Evolutionary conservation across 225 moss, liverwort and hornwort genomes (phyloP).

Genomic region (Neckera pumila): DNA sequence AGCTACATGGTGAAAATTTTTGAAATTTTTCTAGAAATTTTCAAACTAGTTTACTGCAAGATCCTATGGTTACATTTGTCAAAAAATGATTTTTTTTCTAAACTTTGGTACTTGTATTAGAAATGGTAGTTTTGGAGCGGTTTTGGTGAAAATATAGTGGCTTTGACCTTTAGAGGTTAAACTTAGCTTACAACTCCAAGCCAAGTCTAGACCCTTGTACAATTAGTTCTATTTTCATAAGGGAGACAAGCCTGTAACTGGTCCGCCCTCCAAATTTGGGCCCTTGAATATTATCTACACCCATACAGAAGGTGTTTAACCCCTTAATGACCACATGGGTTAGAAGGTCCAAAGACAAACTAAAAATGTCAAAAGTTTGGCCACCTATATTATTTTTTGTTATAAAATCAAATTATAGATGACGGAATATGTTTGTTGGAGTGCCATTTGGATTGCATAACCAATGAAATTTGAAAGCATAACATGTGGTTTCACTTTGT

Average conservation of each 20-base stretch:
- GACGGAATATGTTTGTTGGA: background rate
- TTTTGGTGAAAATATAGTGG: too few relatives aligned
- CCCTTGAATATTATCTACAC: background rate
- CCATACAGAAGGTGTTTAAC: background rate
- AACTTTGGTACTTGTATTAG: too few relatives aligned
- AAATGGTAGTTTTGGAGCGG: too few relatives aligned
- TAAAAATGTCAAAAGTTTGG: background rate
- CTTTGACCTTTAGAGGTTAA: too few relatives aligned
- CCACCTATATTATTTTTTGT: background rate
- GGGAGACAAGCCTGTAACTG: rapidly evolving
- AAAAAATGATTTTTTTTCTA: too few relatives aligned
- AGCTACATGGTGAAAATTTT: too few relatives aligned
- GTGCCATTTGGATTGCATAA: background rate
- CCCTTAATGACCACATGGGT: rapidly evolving
- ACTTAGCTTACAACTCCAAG: too few relatives aligned
- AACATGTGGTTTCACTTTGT: background rate
- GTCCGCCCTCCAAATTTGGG: background rate
- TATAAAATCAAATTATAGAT: background rate
- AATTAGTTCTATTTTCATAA: too few relatives aligned
- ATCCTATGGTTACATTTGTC: too few relatives aligned
- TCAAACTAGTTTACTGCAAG: too few relatives aligned
- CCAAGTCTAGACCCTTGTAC: background rate
- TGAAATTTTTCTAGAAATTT: too few relatives aligned
- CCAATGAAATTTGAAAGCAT: background rate
- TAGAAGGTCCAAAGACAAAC: background rate